A percentile compares a stretch with the other conserved stretches of the same genome.
Conservation (phyloP, 116 monocot genomes). For the Papilionanthe hybrid region DNA sequence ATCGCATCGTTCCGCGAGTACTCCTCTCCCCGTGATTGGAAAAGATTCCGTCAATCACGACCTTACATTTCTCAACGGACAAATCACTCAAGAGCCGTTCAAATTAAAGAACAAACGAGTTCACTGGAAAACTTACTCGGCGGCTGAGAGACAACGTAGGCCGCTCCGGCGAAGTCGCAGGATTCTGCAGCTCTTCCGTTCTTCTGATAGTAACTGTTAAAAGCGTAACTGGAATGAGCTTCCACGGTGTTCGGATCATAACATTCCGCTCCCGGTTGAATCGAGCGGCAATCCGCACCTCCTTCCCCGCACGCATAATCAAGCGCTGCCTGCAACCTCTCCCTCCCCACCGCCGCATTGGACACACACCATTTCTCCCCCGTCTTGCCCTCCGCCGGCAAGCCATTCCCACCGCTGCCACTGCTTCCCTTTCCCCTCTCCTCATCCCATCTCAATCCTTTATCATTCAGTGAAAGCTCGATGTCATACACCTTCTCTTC, state of each 20-base stretch:
- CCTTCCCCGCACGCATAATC: constrained; percentile 83
- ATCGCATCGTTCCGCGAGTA: constrained; percentile 8
- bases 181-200: constrained; percentile 38
- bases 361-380: constrained; percentile 53
- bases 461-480: constrained; percentile 16
- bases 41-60: constrained; percentile 4
- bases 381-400: background rate
- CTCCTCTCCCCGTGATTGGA: background rate
- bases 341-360: constrained; percentile 26
- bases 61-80: background rate
- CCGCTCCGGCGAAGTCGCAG: constrained; percentile 75
- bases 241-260: constrained; percentile 64
- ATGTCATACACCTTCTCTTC: constrained; percentile 52
- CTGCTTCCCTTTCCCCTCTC: constrained; percentile 14
- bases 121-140: constrained; percentile 36
- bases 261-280: constrained; percentile 61
- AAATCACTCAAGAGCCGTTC: too few species aligned
- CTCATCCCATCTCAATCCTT: constrained; percentile 28
- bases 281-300: constrained; percentile 59
- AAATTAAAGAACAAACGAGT: background rate
- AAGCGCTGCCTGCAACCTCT: constrained; percentile 62
- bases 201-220: constrained; percentile 87
- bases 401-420: background rate
- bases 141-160: constrained; percentile 58
- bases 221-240: constrained; percentile 72